These are phyloP conservation scores for Cladosporium cucumerinum DNA, from an alignment of 2,329 filamentous ascomycete genomes.

Conservation along the genomic window DNA sequence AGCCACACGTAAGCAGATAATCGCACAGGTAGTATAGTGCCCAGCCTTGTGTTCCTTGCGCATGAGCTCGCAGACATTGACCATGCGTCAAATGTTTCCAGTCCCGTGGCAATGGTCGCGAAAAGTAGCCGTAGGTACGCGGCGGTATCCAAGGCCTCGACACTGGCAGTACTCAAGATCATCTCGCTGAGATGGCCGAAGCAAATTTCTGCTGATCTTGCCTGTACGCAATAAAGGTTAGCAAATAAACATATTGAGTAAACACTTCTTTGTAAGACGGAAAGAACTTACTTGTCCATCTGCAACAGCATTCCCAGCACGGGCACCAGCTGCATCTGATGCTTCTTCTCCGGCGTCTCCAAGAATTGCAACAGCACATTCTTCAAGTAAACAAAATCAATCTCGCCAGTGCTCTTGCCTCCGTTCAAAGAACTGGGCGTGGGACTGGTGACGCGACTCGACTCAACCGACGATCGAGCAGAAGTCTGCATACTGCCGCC, in stretches of 20 bases:
- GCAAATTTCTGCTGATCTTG: conserved; percentile 86
- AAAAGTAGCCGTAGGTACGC: not conserved
- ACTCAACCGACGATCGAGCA: conserved; percentile 59
- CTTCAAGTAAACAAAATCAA: conserved; percentile 71
- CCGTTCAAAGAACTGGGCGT: conserved; percentile 29
- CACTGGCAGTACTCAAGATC: conserved; percentile 16
- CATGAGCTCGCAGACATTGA: not conserved
- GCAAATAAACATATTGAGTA: conserved; percentile 17
- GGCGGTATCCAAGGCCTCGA: not conserved
- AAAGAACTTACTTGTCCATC: conserved; percentile 65
- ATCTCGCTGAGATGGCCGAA: conserved; percentile 62
- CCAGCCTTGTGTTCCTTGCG: not conserved
- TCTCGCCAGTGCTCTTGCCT: conserved; percentile 19
- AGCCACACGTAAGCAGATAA: not conserved
- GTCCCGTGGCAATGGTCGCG: not conserved
- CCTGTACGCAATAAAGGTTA: conserved; percentile 37
- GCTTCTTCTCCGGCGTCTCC: conserved; percentile 73
- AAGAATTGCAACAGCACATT: conserved; percentile 78
- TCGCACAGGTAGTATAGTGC: not conserved
- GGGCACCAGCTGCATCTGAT: conserved; percentile 72
- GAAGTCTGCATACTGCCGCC: conserved; percentile 46
- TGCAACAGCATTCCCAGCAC: conserved; percentile 72
- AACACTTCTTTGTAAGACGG: not conserved
- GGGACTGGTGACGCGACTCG: conserved; percentile 49
- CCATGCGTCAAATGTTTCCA: not conserved